phyloP scores from a whole-genome alignment of 1,139 yeast species.

The Geotrichum australiense region DNA sequence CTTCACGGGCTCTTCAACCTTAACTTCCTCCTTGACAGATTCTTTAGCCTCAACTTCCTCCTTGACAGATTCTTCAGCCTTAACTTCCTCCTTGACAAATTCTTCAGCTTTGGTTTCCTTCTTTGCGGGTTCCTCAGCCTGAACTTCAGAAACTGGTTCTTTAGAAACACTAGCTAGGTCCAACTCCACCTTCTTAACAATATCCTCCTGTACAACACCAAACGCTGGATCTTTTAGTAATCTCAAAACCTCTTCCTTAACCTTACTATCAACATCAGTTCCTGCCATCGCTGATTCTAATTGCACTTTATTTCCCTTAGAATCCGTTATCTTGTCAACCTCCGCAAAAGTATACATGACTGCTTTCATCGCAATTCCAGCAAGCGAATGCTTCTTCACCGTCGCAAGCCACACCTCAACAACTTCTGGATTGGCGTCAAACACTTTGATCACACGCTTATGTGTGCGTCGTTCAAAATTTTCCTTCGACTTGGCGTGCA shows the following conservation, averaged over 20 bases:
- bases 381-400: constrained; percentile 66
- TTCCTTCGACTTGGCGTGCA: constrained; percentile 89
- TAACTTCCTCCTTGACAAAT: not conserved
- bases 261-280: constrained; percentile 45
- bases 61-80: not conserved
- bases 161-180: too few relatives aligned
- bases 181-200: too few relatives aligned
- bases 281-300: constrained; percentile 15
- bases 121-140: constrained; percentile 23
- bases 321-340: constrained; percentile 24
- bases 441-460: constrained; percentile 63
- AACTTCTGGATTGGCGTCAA: constrained; percentile 81
- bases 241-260: constrained; percentile 66
- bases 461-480: constrained; percentile 87
- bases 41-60: constrained; percentile 19
- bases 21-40: constrained; percentile 19
- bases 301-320: constrained; percentile 13
- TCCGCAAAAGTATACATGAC: constrained; percentile 56
- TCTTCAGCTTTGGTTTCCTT: constrained; percentile 15
- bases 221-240: constrained; percentile 44
- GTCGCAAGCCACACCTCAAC: constrained; percentile 78
- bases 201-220: too few relatives aligned
- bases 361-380: constrained; percentile 81
- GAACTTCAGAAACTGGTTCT: constrained; percentile 47
- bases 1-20: constrained; percentile 23